Evolutionary conservation across 139 green algal genomes (phyloP).

Genomic region (Chlorella vulgaris): DNA sequence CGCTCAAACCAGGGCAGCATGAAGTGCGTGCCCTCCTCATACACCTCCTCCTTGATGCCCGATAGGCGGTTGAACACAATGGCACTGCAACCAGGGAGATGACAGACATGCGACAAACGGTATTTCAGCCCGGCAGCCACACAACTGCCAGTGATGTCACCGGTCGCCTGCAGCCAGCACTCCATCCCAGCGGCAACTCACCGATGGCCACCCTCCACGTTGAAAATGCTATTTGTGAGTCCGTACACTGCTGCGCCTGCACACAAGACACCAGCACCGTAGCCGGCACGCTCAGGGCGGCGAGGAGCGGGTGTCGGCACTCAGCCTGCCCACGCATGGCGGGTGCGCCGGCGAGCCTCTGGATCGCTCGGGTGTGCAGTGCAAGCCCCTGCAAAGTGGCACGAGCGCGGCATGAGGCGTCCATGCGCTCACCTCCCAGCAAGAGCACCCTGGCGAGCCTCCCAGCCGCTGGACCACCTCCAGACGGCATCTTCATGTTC

Average conservation of each 20-base stretch:
- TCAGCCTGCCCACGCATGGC: too few species aligned
- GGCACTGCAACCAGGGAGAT: constrained; percentile 54
- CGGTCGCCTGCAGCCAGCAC: too few species aligned
- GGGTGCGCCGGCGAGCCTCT: too few species aligned
- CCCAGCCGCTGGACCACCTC: not conserved
- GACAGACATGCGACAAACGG: too few species aligned
- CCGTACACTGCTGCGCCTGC: constrained; percentile 68
- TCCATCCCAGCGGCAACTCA: too few species aligned
- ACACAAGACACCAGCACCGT: not conserved
- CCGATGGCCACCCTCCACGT: constrained; percentile 97
- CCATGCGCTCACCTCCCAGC: constrained; percentile 31
- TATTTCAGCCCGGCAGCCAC: too few species aligned
- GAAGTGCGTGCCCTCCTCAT: constrained; percentile 96
- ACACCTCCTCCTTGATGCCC: constrained; percentile 95
- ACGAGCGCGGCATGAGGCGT: not conserved
- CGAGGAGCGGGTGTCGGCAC: too few species aligned
- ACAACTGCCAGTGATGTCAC: too few species aligned
- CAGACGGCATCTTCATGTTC: constrained; percentile 29
- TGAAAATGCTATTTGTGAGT: constrained; percentile 91
- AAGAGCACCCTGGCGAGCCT: constrained; percentile 44
- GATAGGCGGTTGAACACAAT: constrained; percentile 98
- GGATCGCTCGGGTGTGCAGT: too few species aligned
- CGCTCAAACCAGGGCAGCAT: constrained; percentile 99
- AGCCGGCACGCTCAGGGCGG: too few species aligned
- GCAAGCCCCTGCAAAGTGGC: too few species aligned